These are phyloP conservation scores for Cladosporium sp. DNA, from an alignment of 2,329 filamentous ascomycete genomes.

Conservation along the genomic window DNA sequence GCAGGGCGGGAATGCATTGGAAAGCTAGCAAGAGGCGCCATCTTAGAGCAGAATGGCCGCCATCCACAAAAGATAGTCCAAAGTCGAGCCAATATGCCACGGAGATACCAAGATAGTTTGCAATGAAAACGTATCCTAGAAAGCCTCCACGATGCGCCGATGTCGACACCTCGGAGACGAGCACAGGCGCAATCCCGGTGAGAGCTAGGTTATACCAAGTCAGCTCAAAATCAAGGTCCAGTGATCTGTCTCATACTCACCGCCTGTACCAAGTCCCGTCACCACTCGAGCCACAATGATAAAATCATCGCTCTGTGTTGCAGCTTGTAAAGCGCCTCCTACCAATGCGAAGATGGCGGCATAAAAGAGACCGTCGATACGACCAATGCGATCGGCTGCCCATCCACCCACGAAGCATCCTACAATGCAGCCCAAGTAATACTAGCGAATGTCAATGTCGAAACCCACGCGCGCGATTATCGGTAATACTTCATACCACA, in stretches of 20 bases:
- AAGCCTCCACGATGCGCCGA: slow-evolving; percentile 44
- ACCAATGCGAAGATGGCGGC: slow-evolving; percentile 46
- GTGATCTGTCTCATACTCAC: slow-evolving; percentile 16
- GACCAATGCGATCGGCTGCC: slow-evolving; percentile 51
- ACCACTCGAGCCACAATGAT: slow-evolving; percentile 48
- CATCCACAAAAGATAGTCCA: slow-evolving; percentile 20
- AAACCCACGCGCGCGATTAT: background rate
- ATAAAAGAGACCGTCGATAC: slow-evolving; percentile 47
- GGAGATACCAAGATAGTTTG: slow-evolving; percentile 49
- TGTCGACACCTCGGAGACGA: slow-evolving; percentile 46
- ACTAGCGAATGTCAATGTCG: slow-evolving; percentile 26
- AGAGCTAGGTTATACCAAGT: slow-evolving; percentile 22
- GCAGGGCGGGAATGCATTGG: slow-evolving; percentile 39
- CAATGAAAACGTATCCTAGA: slow-evolving; percentile 48
- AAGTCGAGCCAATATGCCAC: slow-evolving; percentile 24
- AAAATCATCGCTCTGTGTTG: slow-evolving; percentile 42
- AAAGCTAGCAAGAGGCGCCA: slow-evolving; percentile 32
- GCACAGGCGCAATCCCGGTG: slow-evolving; percentile 47
- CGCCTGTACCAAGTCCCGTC: slow-evolving; percentile 50
- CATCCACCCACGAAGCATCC: slow-evolving; percentile 48
- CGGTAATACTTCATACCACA: slow-evolving; percentile 23
- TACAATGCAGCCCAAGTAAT: slow-evolving; percentile 49
- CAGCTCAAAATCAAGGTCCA: slow-evolving; percentile 14
- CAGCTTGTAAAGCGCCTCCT: slow-evolving; percentile 47
- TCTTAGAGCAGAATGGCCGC: slow-evolving; percentile 21